These are phyloP conservation scores for Huntiella omanensis DNA, from an alignment of 2,329 filamentous ascomycete genomes.

Conservation along the genomic window DNA sequence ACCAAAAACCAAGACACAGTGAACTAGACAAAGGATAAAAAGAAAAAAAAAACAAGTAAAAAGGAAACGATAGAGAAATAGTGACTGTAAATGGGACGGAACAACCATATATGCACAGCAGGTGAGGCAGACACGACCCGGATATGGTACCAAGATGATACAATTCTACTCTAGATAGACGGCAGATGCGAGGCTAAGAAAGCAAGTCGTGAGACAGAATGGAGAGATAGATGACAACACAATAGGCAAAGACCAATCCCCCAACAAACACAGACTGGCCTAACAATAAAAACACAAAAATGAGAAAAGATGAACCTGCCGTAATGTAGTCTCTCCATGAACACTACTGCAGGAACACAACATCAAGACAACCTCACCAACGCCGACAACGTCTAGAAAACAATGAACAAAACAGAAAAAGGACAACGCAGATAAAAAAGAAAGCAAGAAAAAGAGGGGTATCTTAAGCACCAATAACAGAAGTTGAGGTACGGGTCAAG, in stretches of 20 bases:
- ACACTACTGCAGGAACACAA: too few species aligned
- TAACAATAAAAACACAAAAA: too few species aligned
- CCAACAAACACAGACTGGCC: too few species aligned
- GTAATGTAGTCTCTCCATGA: too few species aligned
- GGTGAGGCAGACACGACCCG: not conserved
- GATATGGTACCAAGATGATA: too few species aligned
- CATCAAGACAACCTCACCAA: not conserved
- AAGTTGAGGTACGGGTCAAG: slow-evolving; percentile 16
- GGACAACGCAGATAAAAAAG: not conserved
- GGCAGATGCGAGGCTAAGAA: too few species aligned
- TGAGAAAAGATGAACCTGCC: too few species aligned
- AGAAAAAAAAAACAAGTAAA: not conserved
- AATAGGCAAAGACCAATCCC: too few species aligned
- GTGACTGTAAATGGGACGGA: not conserved
- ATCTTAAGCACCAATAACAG: slow-evolving; percentile 18
- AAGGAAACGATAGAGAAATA: not conserved
- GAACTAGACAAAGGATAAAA: not conserved
- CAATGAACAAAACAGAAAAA: not conserved
- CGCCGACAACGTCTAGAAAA: not conserved
- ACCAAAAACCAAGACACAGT: slow-evolving; percentile 4
- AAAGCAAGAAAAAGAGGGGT: not conserved
- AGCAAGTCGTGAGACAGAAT: not conserved
- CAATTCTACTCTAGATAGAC: too few species aligned
- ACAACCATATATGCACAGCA: not conserved
- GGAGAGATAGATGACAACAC: not conserved